Evolutionary conservation across 345 rosid species (phyloP).

Genomic region (Bretschneidera sinensis): DNA sequence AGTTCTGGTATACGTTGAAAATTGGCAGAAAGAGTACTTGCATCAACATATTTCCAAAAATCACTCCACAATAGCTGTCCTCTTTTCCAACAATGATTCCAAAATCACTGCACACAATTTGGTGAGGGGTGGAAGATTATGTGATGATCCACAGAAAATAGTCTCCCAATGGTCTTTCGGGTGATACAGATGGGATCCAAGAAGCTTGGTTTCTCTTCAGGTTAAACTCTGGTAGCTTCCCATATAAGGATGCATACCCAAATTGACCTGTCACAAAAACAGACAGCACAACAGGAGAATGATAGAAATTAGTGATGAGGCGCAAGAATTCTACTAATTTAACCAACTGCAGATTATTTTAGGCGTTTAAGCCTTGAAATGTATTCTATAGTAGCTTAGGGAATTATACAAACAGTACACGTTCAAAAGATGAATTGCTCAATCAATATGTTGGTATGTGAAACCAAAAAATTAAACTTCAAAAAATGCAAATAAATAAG

Average conservation of each 20-base stretch:
- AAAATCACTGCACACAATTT: constrained; percentile 64
- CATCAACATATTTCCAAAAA: neutral
- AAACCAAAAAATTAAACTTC: too few species aligned
- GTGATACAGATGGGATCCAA: constrained; percentile 35
- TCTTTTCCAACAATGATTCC: constrained; percentile 75
- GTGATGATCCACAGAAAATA: constrained; percentile 74
- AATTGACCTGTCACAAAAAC: constrained; percentile 28
- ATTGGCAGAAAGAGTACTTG: too few species aligned
- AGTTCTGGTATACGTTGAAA: neutral
- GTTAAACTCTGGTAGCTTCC: constrained; percentile 54
- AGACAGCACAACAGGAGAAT: neutral
- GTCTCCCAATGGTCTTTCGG: constrained; percentile 88
- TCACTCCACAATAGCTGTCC: constrained; percentile 47
- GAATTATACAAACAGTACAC: neutral
- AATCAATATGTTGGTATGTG: too few species aligned
- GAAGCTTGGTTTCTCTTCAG: constrained; percentile 31
- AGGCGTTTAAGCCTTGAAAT: too few species aligned
- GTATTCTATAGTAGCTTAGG: too few species aligned
- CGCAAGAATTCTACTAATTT: neutral
- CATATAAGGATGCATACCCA: constrained; percentile 76
- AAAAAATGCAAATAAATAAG: too few species aligned
- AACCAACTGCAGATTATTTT: neutral
- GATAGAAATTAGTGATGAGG: neutral
- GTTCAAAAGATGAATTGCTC: too few species aligned
- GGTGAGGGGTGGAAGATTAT: constrained; percentile 76